A percentile compares a stretch with the other conserved stretches of the same genome.
Conservation (phyloP, 805 yeast genomes). For the Diddensiella transvaalensis region DNA sequence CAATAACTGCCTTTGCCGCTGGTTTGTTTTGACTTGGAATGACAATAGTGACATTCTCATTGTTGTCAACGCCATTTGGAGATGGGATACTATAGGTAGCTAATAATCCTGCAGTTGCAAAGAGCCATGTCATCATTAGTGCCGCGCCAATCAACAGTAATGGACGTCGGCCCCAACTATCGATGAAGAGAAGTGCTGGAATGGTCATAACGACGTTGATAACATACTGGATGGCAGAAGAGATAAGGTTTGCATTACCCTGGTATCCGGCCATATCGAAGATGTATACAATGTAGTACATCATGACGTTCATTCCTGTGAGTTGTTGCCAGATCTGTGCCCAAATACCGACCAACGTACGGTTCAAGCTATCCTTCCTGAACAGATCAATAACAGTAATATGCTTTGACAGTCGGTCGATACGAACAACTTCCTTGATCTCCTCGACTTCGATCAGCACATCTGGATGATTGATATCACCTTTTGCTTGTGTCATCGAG, state of each 20-base stretch:
- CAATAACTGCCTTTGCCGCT: conserved; percentile 49
- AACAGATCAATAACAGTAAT: conserved; percentile 50
- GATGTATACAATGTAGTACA: conserved; percentile 64
- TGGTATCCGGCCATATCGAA: conserved; percentile 61
- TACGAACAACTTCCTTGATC: conserved; percentile 51
- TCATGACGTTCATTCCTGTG: conserved; percentile 64
- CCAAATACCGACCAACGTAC: conserved; percentile 50
- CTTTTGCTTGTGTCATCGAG: conserved; percentile 32
- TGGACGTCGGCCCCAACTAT: conserved; percentile 61
- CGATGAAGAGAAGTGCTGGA: conserved; percentile 60
- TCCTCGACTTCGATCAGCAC: conserved; percentile 55
- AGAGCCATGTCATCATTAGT: conserved; percentile 59
- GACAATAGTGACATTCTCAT: conserved; percentile 22
- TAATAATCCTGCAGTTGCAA: conserved; percentile 51
- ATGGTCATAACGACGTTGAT: conserved; percentile 53
- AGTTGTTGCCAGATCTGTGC: conserved; percentile 60
- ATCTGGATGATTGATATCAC: conserved; percentile 35
- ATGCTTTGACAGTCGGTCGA: conserved; percentile 47
- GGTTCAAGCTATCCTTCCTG: conserved; percentile 44
- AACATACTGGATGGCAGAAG: conserved; percentile 58
- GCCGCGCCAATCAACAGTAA: conserved; percentile 56
- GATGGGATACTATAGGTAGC: conserved; percentile 28
- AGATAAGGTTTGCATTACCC: conserved; percentile 48
- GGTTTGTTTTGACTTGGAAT: conserved; percentile 32
- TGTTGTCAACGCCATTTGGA: conserved; percentile 7